phyloP scores from a whole-genome alignment of 2,329 filamentous ascomycete genomes.

The Hypoxylon sp. region DNA sequence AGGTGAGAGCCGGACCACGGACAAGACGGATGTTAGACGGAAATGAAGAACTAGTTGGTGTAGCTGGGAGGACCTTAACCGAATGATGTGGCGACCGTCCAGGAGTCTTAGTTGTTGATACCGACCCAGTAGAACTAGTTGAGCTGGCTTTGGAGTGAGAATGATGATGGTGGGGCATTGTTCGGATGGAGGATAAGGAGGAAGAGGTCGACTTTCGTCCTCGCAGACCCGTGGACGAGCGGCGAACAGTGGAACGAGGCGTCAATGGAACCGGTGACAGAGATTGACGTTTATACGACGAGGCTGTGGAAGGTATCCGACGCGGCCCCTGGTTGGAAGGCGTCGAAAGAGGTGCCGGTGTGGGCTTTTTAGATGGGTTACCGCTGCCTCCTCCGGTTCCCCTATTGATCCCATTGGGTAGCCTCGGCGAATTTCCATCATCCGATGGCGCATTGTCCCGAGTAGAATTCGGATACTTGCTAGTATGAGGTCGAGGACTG shows the following conservation, averaged over 20 bases:
- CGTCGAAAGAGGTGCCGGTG: constrained; percentile 41
- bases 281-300: constrained; percentile 75
- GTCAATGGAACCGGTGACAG: constrained; percentile 88
- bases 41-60: constrained; percentile 77
- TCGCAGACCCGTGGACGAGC: constrained; percentile 82
- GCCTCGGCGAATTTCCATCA: constrained; percentile 58
- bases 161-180: constrained; percentile 83
- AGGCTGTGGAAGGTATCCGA: constrained; percentile 43
- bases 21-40: constrained; percentile 88
- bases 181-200: constrained; percentile 91
- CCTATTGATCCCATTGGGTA: constrained; percentile 60
- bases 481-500: constrained; percentile 67
- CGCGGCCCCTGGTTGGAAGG: constrained; percentile 46
- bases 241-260: constrained; percentile 84
- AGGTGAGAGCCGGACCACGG: constrained; percentile 63
- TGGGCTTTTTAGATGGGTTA: constrained; percentile 41
- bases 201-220: constrained; percentile 96
- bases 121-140: constrained; percentile 82
- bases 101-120: constrained; percentile 73
- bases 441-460: constrained; percentile 51
- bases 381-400: constrained; percentile 39
- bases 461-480: constrained; percentile 60
- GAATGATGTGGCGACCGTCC: constrained; percentile 85
- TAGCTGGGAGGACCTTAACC: constrained; percentile 93
- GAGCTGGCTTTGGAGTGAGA: constrained; percentile 94